These are phyloP conservation scores for Xerocomus amazonicus DNA, from an alignment of 1,284 basidiomycete species.

Conservation along the genomic window DNA sequence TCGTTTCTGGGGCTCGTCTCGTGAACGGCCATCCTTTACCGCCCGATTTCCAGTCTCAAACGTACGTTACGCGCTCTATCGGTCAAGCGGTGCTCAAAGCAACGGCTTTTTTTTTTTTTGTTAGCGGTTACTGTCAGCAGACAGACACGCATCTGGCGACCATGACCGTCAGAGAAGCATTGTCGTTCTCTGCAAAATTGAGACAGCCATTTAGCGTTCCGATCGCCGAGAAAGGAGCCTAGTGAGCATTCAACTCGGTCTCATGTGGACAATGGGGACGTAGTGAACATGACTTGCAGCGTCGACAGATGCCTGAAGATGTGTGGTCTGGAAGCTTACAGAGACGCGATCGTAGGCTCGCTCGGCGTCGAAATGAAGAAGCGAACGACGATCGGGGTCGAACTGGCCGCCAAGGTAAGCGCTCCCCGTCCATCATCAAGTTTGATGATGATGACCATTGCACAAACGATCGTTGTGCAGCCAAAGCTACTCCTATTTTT, in stretches of 20 bases:
- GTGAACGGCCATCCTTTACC: conserved; percentile 76
- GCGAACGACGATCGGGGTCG: conserved; percentile 60
- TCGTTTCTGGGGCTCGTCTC: conserved; percentile 75
- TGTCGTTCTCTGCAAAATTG: conserved; percentile 78
- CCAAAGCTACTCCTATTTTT: conserved; percentile 6
- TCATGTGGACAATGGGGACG: neutral
- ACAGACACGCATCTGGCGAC: conserved; percentile 75
- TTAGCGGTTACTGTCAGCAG: conserved; percentile 59
- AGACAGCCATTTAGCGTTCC: conserved; percentile 73
- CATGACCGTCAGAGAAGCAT: conserved; percentile 79
- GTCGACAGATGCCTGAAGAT: conserved; percentile 78
- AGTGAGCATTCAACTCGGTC: conserved; percentile 41
- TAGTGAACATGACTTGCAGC: conserved; percentile 33
- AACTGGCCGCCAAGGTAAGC: conserved; percentile 7
- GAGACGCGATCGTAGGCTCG: conserved; percentile 74
- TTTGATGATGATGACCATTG: neutral
- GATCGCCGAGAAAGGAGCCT: conserved; percentile 71
- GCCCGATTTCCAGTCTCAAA: conserved; percentile 71
- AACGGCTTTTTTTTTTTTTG: neutral
- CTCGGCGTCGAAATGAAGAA: conserved; percentile 78
- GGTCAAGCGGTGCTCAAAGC: neutral
- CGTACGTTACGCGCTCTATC: conserved; percentile 32
- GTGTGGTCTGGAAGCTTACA: conserved; percentile 71
- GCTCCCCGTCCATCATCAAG: neutral
- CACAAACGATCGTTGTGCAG: neutral